Evolutionary conservation across 2,329 filamentous ascomycete genomes (phyloP).

Genomic region (Lasiodiplodia sp.): DNA sequence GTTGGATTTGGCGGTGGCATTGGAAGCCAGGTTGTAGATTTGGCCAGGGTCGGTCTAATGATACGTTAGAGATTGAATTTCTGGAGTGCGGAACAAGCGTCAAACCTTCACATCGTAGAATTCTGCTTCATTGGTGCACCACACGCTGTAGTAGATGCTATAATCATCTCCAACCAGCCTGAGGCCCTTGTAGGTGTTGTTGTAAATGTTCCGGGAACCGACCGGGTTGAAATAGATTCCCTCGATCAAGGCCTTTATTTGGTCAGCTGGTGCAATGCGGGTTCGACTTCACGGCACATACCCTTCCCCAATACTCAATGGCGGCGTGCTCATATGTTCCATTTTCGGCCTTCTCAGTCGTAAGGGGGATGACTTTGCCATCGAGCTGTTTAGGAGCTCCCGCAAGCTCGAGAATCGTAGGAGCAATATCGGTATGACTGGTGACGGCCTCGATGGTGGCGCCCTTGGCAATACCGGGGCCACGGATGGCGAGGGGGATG

Average conservation of each 20-base stretch:
- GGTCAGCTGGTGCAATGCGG: background rate
- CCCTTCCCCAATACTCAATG: slow-evolving; percentile 51
- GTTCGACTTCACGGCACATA: background rate
- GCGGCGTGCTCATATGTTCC: slow-evolving; percentile 46
- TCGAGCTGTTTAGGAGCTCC: slow-evolving; percentile 43
- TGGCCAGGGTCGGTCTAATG: slow-evolving; percentile 34
- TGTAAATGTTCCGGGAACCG: slow-evolving; percentile 34
- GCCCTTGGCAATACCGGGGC: slow-evolving; percentile 44
- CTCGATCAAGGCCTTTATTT: slow-evolving; percentile 2
- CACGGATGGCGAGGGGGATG: slow-evolving; percentile 49
- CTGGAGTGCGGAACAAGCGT: background rate
- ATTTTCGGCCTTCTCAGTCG: slow-evolving; percentile 30
- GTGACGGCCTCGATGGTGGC: slow-evolving; percentile 44
- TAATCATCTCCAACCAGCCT: slow-evolving; percentile 64
- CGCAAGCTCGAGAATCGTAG: slow-evolving; percentile 46
- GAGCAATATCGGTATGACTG: slow-evolving; percentile 50
- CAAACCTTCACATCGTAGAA: slow-evolving; percentile 67
- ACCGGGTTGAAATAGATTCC: slow-evolving; percentile 20
- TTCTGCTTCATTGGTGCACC: slow-evolving; percentile 73
- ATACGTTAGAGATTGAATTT: background rate
- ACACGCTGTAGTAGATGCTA: slow-evolving; percentile 71
- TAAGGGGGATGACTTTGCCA: slow-evolving; percentile 45
- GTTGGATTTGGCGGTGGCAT: slow-evolving; percentile 31
- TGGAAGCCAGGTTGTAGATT: slow-evolving; percentile 44
- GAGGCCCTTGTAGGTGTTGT: slow-evolving; percentile 69